These are phyloP conservation scores for Microthlaspi erraticum DNA, from an alignment of 345 rosid genomes.

Conservation along the genomic window DNA sequence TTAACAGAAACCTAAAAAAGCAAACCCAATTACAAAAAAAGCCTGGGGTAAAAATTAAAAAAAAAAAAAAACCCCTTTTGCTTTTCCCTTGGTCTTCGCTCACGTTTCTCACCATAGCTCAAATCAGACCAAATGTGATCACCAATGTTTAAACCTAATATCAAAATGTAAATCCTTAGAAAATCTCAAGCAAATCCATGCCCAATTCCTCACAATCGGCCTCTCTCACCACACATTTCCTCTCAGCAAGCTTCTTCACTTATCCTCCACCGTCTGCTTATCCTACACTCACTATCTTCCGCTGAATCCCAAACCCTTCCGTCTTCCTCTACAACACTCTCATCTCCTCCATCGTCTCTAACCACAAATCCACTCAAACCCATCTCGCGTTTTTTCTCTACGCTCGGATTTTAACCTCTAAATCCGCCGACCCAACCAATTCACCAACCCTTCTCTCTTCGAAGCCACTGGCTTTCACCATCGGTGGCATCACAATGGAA, in stretches of 20 bases:
- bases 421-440: conserved; percentile 51
- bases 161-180: conserved; percentile 53
- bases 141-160: conserved; percentile 50
- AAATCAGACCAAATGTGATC: too few relatives aligned
- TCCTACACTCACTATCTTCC: conserved; percentile 55
- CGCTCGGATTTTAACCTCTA: conserved; percentile 37
- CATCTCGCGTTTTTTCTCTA: conserved; percentile 60
- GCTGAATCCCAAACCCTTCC: conserved; percentile 54
- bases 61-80: too few relatives aligned
- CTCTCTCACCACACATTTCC: conserved; percentile 69
- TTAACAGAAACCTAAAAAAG: too few relatives aligned
- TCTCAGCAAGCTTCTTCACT: conserved; percentile 60
- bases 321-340: conserved; percentile 66
- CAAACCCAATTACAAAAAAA: too few relatives aligned
- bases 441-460: conserved; percentile 72
- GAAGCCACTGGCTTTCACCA: conserved; percentile 56
- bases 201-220: conserved; percentile 53
- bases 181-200: conserved; percentile 59
- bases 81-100: too few relatives aligned
- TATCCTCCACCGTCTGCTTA: conserved; percentile 48
- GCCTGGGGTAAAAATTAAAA: too few relatives aligned
- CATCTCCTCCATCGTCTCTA: conserved; percentile 53
- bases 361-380: conserved; percentile 35
- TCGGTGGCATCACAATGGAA: conserved; percentile 49
- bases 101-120: too few relatives aligned